Conservation (phyloP, 257 asterid genomes). For the Nicotiana noctiflora region DNA sequence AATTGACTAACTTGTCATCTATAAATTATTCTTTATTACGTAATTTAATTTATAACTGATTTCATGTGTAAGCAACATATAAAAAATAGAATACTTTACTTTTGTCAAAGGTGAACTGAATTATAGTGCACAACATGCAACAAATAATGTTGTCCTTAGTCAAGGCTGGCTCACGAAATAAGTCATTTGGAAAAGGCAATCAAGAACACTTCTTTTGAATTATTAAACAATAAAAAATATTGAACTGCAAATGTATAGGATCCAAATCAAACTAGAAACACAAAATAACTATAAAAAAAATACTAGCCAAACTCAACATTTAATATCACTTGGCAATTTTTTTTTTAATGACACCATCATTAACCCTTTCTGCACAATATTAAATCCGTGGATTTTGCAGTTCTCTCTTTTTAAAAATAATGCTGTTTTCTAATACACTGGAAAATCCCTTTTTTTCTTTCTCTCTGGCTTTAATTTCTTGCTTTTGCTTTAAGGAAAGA, state of each 20-base stretch:
- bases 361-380: neutral
- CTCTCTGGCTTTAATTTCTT: neutral
- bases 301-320: neutral
- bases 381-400: neutral
- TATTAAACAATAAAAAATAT: neutral
- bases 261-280: neutral
- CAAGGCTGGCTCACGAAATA: neutral
- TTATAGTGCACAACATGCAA: neutral
- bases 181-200: conserved; percentile 1
- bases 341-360: neutral
- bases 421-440: neutral
- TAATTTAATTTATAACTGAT: neutral
- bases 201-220: neutral
- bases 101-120: neutral
- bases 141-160: neutral
- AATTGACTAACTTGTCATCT: neutral
- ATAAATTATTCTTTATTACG: neutral
- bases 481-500: conserved; percentile 4
- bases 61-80: neutral
- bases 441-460: neutral
- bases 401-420: neutral
- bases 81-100: neutral
- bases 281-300: neutral
- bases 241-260: neutral
- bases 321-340: neutral